These are phyloP conservation scores for Wickerhamomyces alni DNA, from an alignment of 805 yeast species.

Conservation along the genomic window DNA sequence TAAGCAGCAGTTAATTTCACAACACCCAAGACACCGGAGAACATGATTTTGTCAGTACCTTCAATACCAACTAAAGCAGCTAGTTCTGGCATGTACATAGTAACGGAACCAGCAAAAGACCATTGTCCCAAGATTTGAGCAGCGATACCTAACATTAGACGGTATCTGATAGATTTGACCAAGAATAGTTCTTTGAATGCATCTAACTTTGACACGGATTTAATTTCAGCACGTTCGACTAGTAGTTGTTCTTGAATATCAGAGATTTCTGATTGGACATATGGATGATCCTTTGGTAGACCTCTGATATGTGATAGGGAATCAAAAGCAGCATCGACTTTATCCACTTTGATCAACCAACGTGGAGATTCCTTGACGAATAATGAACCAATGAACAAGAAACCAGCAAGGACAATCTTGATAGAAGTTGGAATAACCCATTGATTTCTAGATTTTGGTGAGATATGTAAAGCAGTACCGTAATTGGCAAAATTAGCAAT, in stretches of 20 bases:
- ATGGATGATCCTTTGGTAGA: slow-evolving; percentile 42
- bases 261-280: slow-evolving; percentile 41
- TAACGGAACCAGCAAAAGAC: slow-evolving; percentile 54
- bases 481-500: slow-evolving; percentile 43
- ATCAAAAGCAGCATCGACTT: slow-evolving; percentile 34
- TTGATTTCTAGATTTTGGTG: slow-evolving; percentile 31
- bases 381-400: slow-evolving; percentile 36
- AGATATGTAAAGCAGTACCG: slow-evolving; percentile 43
- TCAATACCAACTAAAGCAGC: slow-evolving; percentile 41
- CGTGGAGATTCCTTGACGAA: slow-evolving; percentile 45
- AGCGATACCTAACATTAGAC: slow-evolving; percentile 36
- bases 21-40: slow-evolving; percentile 48
- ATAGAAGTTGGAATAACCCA: slow-evolving; percentile 48
- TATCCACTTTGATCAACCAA: slow-evolving; percentile 34
- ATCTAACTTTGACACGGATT: slow-evolving; percentile 20
- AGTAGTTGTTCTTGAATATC: slow-evolving; percentile 44
- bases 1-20: slow-evolving; percentile 47
- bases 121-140: slow-evolving; percentile 50
- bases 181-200: slow-evolving; percentile 30
- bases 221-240: slow-evolving; percentile 28
- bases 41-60: slow-evolving; percentile 34
- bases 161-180: slow-evolving; percentile 36
- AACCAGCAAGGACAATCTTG: slow-evolving; percentile 42
- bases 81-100: slow-evolving; percentile 50
- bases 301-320: slow-evolving; percentile 39